Percentiles rank a stretch among this genome's conserved stretches.
phyloP scores from a whole-genome alignment of 2,329 filamentous ascomycete genomes.

The Phaeosphaeriaceae sp. region DNA sequence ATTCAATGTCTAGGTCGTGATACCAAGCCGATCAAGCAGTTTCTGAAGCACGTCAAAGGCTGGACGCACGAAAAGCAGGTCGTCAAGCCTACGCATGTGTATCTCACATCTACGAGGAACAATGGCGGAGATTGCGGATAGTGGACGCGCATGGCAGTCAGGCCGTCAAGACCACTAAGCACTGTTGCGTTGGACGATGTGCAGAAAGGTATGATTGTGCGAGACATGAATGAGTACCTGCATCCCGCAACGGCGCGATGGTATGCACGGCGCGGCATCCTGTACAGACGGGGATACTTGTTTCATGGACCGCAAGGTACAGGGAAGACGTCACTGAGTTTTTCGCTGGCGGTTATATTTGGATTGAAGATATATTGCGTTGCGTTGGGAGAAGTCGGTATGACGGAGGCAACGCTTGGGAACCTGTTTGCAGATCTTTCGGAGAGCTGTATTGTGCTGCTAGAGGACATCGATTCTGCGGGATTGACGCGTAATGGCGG shows the following conservation, averaged over 20 bases:
- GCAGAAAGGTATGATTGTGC: constrained; percentile 71
- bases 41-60: neutral
- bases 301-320: constrained; percentile 82
- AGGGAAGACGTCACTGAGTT: constrained; percentile 67
- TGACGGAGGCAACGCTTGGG: constrained; percentile 70
- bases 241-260: constrained; percentile 75
- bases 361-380: constrained; percentile 56
- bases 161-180: constrained; percentile 73
- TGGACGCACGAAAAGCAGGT: neutral
- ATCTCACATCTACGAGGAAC: neutral
- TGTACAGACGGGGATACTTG: constrained; percentile 83
- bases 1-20: neutral
- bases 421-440: constrained; percentile 54
- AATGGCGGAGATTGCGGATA: constrained; percentile 3
- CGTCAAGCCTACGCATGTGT: neutral
- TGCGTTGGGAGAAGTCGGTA: constrained; percentile 68
- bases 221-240: constrained; percentile 80
- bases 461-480: constrained; percentile 58
- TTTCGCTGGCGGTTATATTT: constrained; percentile 56
- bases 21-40: neutral
- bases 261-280: constrained; percentile 85
- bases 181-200: constrained; percentile 76
- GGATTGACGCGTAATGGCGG: constrained; percentile 49
- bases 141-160: constrained; percentile 55
- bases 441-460: constrained; percentile 53